Evolutionary conservation across 352 stramenopile genomes (phyloP).

Genomic region (Phytophthora cajani): DNA sequence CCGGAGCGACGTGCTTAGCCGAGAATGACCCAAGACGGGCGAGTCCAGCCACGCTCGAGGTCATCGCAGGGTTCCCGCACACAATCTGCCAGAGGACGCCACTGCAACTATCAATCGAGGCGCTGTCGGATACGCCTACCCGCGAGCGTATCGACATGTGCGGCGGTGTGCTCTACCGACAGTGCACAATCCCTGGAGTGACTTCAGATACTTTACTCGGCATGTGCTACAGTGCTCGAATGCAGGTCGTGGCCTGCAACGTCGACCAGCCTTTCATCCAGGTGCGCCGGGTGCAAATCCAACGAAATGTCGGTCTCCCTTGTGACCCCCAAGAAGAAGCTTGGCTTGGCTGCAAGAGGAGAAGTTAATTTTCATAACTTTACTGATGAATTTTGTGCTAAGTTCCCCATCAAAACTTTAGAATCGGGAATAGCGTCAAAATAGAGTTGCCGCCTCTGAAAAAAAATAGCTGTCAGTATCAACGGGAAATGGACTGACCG

Average conservation of each 20-base stretch:
- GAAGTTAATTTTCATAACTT: background rate
- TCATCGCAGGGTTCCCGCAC: slow-evolving; percentile 3
- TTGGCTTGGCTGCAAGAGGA: slow-evolving; percentile 21
- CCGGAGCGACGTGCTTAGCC: slow-evolving; percentile 12
- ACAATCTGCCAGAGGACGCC: slow-evolving; percentile 4
- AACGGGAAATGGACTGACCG: no score
- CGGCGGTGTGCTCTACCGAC: slow-evolving; percentile 12
- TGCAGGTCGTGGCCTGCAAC: slow-evolving; percentile 30
- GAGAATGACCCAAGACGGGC: slow-evolving; percentile 13
- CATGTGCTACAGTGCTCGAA: slow-evolving; percentile 32
- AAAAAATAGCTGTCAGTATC: background rate
- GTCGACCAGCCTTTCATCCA: slow-evolving; percentile 21
- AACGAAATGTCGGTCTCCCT: slow-evolving; percentile 7
- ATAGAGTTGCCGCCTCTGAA: background rate
- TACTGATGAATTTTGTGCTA: background rate
- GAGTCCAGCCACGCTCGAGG: slow-evolving; percentile 4
- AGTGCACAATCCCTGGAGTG: slow-evolving; percentile 16
- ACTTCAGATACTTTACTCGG: slow-evolving; percentile 6
- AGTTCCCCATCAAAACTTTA: background rate
- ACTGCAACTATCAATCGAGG: slow-evolving; percentile 9
- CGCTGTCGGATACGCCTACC: slow-evolving; percentile 7
- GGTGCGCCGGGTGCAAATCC: slow-evolving; percentile 17
- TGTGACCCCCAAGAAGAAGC: slow-evolving; percentile 22
- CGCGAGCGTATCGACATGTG: slow-evolving; percentile 4
- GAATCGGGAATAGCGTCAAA: background rate